Evolutionary conservation across 2,329 filamentous ascomycete species (phyloP).

Genomic region (Diaporthe eres): DNA sequence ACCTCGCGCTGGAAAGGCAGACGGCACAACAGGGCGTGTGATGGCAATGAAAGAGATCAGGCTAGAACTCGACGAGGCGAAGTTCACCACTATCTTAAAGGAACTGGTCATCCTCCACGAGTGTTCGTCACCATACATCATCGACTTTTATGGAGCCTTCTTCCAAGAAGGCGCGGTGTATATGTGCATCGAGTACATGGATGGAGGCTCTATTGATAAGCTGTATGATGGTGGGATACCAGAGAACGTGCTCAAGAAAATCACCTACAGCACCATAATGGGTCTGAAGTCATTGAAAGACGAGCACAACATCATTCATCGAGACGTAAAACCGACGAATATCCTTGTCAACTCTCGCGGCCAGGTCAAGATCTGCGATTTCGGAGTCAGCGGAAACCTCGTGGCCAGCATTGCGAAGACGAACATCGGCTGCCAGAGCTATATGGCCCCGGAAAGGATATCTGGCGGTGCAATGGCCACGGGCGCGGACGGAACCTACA

Average conservation of each 20-base stretch:
- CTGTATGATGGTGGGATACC: constrained; percentile 92
- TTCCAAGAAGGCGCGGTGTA: constrained; percentile 99
- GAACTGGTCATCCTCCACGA: constrained; percentile 96
- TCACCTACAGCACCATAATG: constrained; percentile 90
- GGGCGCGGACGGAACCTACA: constrained; percentile 87
- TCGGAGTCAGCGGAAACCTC: constrained; percentile 95
- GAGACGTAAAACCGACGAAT: constrained; percentile 99
- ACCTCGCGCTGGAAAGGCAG: constrained; percentile 44
- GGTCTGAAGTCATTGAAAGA: constrained; percentile 95
- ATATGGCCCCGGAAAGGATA: constrained; percentile 98
- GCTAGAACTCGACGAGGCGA: constrained; percentile 94
- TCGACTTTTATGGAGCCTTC: constrained; percentile 98
- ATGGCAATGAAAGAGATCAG: constrained; percentile 99
- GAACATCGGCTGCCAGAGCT: constrained; percentile 98
- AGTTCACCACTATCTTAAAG: constrained; percentile 97
- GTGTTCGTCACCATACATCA: constrained; percentile 95
- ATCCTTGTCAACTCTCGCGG: constrained; percentile 92
- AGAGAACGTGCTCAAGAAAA: constrained; percentile 89
- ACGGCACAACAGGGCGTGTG: constrained; percentile 77
- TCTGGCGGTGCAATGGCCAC: constrained; percentile 85
- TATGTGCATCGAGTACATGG: constrained; percentile 99
- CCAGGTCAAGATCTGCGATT: constrained; percentile 98
- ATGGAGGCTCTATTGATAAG: constrained; percentile 97
- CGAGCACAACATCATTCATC: constrained; percentile 98
- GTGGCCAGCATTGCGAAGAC: constrained; percentile 98